Conservation (phyloP, 768 basidiomycete genomes). For the Hebeloma cylindrosporum region DNA sequence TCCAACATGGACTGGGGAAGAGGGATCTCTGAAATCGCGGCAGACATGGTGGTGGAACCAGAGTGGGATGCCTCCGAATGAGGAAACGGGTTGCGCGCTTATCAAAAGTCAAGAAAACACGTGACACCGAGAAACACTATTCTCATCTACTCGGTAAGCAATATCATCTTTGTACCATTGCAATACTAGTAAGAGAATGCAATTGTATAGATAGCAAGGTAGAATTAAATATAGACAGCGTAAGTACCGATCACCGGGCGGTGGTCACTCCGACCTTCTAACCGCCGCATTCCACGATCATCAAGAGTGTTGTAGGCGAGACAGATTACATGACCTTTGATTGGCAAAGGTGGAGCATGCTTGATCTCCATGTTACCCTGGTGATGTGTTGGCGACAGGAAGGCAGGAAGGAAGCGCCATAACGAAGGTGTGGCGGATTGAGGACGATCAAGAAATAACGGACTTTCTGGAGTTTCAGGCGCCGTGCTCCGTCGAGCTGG, state of each 20-base stretch:
- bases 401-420: slow-evolving; percentile 54
- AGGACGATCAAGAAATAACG: slow-evolving; percentile 18
- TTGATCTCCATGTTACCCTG: slow-evolving; percentile 7
- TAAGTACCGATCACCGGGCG: slow-evolving; percentile 83
- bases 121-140: too few relatives aligned
- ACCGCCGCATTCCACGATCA: slow-evolving; percentile 68
- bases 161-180: too few relatives aligned
- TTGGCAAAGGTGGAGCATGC: slow-evolving; percentile 30
- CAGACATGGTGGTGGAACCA: slow-evolving; percentile 35
- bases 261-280: slow-evolving; percentile 83
- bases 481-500: slow-evolving; percentile 18
- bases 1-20: slow-evolving; percentile 71
- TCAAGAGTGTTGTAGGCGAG: slow-evolving; percentile 72
- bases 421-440: slow-evolving; percentile 30
- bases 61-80: slow-evolving; percentile 6
- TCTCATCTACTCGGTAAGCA: too few relatives aligned
- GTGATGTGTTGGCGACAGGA: slow-evolving; percentile 39
- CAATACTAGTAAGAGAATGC: not conserved
- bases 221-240: slow-evolving; percentile 55
- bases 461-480: slow-evolving; percentile 18
- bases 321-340: slow-evolving; percentile 72
- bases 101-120: too few relatives aligned
- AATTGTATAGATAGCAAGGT: not conserved
- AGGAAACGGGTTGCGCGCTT: slow-evolving; percentile 4
- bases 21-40: slow-evolving; percentile 27